Evolutionary conservation across 352 stramenopile genomes (phyloP).

Genomic region (Pythium grandisporangium): DNA sequence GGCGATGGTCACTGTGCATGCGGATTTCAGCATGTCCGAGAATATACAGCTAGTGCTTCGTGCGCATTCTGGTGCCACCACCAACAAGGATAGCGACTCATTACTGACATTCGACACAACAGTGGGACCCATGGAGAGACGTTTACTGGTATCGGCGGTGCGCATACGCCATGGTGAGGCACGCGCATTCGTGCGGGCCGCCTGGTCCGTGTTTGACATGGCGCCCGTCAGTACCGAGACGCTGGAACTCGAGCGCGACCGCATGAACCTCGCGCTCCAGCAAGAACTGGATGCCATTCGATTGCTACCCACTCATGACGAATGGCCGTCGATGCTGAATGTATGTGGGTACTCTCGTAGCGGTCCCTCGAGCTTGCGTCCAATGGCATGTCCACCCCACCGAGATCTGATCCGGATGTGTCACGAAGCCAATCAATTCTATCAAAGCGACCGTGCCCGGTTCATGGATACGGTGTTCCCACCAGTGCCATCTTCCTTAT

Average conservation of each 20-base stretch:
- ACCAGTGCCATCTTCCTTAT: not conserved
- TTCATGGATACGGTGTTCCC: conserved; percentile 39
- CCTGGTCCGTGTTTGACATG: conserved; percentile 12
- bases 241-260: not conserved
- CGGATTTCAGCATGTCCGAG: conserved; percentile 31
- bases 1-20: conserved; percentile 20
- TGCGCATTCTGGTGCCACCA: too few relatives aligned
- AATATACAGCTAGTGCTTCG: conserved; percentile 23
- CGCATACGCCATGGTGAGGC: too few relatives aligned
- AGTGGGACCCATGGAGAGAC: conserved; percentile 26
- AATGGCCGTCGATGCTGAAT: not conserved
- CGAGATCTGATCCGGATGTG: conserved; percentile 5
- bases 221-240: not conserved
- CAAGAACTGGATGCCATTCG: too few relatives aligned
- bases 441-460: conserved; percentile 6
- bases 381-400: too few relatives aligned
- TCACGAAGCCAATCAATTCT: conserved; percentile 31
- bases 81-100: too few relatives aligned
- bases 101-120: conserved; percentile 17
- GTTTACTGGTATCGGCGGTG: too few relatives aligned
- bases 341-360: too few relatives aligned
- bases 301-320: not conserved
- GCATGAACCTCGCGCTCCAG: not conserved
- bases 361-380: too few relatives aligned
- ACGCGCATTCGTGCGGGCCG: conserved; percentile 40